Evolutionary conservation across 805 yeast genomes (phyloP).

Genomic region (Osmozyma mogii): DNA sequence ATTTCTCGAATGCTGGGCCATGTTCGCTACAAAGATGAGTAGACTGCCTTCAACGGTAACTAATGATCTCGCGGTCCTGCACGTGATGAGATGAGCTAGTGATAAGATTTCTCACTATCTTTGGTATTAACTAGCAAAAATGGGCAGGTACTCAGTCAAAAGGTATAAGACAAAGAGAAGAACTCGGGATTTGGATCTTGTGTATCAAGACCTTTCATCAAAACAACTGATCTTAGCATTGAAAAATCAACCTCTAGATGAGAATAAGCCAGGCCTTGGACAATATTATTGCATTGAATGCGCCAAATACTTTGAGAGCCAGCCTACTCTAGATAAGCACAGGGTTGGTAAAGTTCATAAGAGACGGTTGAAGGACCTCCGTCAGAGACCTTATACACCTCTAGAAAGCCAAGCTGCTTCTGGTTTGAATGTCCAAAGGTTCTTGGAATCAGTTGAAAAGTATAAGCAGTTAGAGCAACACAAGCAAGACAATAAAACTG

Average conservation of each 20-base stretch:
- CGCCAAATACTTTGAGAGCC: conserved; percentile 83
- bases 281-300: conserved; percentile 93
- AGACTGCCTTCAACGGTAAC: no score
- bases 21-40: no score
- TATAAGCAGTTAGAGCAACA: conserved; percentile 39
- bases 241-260: conserved; percentile 81
- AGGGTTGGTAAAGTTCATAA: conserved; percentile 72
- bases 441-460: conserved; percentile 53
- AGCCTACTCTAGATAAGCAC: conserved; percentile 65
- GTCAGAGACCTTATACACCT: conserved; percentile 74
- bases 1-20: no score
- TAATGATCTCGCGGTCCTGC: no score
- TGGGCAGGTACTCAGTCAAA: conserved; percentile 85
- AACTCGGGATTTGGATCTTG: conserved; percentile 76
- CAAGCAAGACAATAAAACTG: conserved; percentile 38
- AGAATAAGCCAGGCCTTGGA: conserved; percentile 87
- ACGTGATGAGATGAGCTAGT: no score
- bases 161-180: conserved; percentile 87
- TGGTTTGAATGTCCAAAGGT: conserved; percentile 67
- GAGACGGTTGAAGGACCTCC: conserved; percentile 72
- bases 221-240: conserved; percentile 56
- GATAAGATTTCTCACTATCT: no score
- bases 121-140: no score
- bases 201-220: conserved; percentile 64
- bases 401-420: conserved; percentile 89